These are phyloP conservation scores for Triangularia verruculosa DNA, from an alignment of 2,329 filamentous ascomycete species.

Conservation along the genomic window DNA sequence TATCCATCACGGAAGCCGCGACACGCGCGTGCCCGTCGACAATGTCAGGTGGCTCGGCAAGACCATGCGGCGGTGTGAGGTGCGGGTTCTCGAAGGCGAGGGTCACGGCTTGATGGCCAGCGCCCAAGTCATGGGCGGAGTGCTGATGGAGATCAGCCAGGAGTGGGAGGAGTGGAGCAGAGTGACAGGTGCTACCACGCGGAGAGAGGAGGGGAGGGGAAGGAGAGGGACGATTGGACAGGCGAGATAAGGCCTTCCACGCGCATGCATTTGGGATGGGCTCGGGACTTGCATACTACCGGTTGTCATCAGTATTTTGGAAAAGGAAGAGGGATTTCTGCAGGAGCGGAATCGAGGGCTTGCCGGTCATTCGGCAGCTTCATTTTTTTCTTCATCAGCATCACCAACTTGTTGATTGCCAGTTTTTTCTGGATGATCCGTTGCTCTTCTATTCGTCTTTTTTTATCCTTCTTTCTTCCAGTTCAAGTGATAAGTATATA, in stretches of 20 bases:
- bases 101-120: constrained; percentile 96
- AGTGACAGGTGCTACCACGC: constrained; percentile 42
- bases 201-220: constrained; percentile 27
- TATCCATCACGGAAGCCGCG: constrained; percentile 89
- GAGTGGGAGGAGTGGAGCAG: constrained; percentile 90
- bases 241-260: constrained; percentile 21
- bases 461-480: not conserved
- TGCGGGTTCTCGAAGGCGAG: constrained; percentile 84
- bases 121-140: constrained; percentile 84
- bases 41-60: constrained; percentile 95
- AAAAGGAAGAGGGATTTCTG: not conserved
- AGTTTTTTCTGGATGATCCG: not conserved
- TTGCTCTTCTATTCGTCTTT: too few relatives aligned
- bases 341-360: not conserved
- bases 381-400: not conserved
- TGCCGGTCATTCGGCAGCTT: not conserved
- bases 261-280: not conserved
- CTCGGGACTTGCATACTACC: not conserved
- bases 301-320: not conserved
- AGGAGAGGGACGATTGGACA: constrained; percentile 31
- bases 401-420: not conserved
- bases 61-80: constrained; percentile 89
- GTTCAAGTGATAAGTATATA: not conserved
- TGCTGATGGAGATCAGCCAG: constrained; percentile 89
- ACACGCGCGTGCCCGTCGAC: constrained; percentile 88